Percentiles rank a stretch among this genome's conserved stretches.
These are phyloP conservation scores for Spinacia oleracea DNA, from an alignment of 179 eudicot genomes.

Conservation along the genomic window DNA sequence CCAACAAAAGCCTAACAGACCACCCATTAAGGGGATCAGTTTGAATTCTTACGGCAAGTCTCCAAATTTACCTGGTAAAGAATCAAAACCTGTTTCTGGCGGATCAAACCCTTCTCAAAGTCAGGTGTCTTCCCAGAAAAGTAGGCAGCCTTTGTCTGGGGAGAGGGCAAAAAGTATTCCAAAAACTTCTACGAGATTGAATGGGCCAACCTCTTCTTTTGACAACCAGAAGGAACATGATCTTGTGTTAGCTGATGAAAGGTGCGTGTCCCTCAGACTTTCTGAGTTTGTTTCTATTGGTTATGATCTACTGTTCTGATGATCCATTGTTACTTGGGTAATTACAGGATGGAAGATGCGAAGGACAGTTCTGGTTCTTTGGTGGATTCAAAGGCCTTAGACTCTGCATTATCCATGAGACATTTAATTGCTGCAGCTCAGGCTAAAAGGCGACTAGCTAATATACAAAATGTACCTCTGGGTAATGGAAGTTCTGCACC, in stretches of 20 bases:
- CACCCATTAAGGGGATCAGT: slow-evolving; percentile 36
- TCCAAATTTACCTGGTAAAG: slow-evolving; percentile 39
- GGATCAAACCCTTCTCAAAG: slow-evolving; percentile 36
- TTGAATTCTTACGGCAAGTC: slow-evolving; percentile 40
- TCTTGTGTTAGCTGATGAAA: slow-evolving; percentile 38
- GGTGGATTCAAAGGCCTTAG: slow-evolving; percentile 50
- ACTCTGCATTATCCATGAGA: slow-evolving; percentile 65
- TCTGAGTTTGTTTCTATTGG: slow-evolving; percentile 8
- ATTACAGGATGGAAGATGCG: slow-evolving; percentile 51
- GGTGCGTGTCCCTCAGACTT: slow-evolving; percentile 41
- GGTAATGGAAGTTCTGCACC: slow-evolving; percentile 36
- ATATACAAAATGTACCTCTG: slow-evolving; percentile 44
- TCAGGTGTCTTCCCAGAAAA: slow-evolving; percentile 44
- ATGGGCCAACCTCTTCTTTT: slow-evolving; percentile 33
- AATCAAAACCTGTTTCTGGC: slow-evolving; percentile 35
- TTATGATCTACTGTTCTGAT: slow-evolving; percentile 6
- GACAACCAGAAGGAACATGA: slow-evolving; percentile 39
- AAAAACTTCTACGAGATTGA: slow-evolving; percentile 34
- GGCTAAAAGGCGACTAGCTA: slow-evolving; percentile 77
- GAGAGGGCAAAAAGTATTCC: slow-evolving; percentile 53
- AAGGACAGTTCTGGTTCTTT: slow-evolving; percentile 39
- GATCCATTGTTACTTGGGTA: slow-evolving; percentile 16
- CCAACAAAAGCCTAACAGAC: slow-evolving; percentile 38
- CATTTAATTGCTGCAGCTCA: slow-evolving; percentile 94
- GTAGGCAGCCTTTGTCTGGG: slow-evolving; percentile 41